Conservation (phyloP, 23 red algal species). For the Cyanidioschyzon merolae region DNA sequence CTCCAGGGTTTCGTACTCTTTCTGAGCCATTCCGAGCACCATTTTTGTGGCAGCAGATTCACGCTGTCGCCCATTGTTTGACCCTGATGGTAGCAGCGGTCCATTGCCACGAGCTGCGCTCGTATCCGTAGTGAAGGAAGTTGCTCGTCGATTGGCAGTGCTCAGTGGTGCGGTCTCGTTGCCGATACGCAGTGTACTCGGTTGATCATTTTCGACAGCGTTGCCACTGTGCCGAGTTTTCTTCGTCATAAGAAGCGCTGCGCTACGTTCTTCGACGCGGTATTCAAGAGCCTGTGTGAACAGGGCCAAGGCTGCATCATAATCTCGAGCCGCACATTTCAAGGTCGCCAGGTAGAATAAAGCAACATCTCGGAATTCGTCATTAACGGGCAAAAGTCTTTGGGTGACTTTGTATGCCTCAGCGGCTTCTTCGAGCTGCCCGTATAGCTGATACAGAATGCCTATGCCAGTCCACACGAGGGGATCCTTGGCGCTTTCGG, state of each 20-base stretch:
- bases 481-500: background rate
- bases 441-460: constrained; percentile 67
- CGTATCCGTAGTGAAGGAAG: background rate
- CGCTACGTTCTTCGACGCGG: background rate
- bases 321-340: constrained; percentile 64
- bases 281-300: constrained; percentile 55
- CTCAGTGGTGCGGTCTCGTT: background rate
- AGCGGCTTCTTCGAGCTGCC: constrained; percentile 58
- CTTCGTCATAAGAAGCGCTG: background rate
- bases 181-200: background rate
- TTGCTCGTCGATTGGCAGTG: background rate
- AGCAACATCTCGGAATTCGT: constrained; percentile 68
- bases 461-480: constrained; percentile 25
- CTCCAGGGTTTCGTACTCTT: background rate
- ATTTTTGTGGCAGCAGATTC: background rate
- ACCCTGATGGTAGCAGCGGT: background rate
- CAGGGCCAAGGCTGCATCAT: constrained; percentile 55
- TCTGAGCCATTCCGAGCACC: background rate
- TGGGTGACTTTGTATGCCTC: constrained; percentile 75
- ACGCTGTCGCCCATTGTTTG: background rate
- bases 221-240: background rate
- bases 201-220: background rate
- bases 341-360: constrained; percentile 86
- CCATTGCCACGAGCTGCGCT: background rate
- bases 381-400: constrained; percentile 43